Conservation (phyloP, 345 rosid genomes). For the Combretum micranthum region DNA sequence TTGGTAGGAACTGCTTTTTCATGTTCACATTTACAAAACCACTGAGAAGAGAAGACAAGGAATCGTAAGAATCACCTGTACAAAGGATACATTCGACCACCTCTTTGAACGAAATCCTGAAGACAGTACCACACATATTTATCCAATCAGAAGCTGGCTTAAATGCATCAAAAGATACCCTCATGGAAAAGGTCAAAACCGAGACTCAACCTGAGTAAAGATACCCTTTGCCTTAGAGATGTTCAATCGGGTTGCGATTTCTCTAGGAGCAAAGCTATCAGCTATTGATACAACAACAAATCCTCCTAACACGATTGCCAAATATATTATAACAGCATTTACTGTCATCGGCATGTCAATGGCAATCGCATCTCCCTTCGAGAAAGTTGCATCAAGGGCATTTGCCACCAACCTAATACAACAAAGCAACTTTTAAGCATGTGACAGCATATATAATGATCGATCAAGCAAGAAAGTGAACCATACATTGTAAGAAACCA, state of each 20-base stretch:
- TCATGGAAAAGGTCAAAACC: neutral
- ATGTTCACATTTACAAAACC: too few relatives aligned
- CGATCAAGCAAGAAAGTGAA: too few relatives aligned
- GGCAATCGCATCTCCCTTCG: conserved; percentile 79
- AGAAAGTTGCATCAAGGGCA: conserved; percentile 49
- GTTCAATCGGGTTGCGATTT: conserved; percentile 72
- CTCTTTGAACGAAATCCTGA: conserved; percentile 81
- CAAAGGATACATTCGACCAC: conserved; percentile 66
- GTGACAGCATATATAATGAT: too few relatives aligned
- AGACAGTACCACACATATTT: too few relatives aligned
- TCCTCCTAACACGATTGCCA: conserved; percentile 77
- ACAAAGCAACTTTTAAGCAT: neutral
- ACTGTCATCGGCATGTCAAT: conserved; percentile 94
- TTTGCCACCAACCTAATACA: conserved; percentile 69
- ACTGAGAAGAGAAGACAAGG: neutral
- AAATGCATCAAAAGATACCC: too few relatives aligned
- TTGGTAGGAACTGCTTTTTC: too few relatives aligned
- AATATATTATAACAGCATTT: conserved; percentile 66
- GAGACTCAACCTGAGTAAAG: conserved; percentile 74
- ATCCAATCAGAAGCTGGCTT: too few relatives aligned
- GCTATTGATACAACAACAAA: conserved; percentile 86
- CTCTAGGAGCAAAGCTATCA: conserved; percentile 86
- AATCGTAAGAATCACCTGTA: conserved; percentile 50
- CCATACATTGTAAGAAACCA: neutral
- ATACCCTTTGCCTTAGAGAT: conserved; percentile 77